Base-by-base conservation (phyloP, 2,329 filamentous ascomycete genomes). In the Rutstroemia sp. region DNA sequence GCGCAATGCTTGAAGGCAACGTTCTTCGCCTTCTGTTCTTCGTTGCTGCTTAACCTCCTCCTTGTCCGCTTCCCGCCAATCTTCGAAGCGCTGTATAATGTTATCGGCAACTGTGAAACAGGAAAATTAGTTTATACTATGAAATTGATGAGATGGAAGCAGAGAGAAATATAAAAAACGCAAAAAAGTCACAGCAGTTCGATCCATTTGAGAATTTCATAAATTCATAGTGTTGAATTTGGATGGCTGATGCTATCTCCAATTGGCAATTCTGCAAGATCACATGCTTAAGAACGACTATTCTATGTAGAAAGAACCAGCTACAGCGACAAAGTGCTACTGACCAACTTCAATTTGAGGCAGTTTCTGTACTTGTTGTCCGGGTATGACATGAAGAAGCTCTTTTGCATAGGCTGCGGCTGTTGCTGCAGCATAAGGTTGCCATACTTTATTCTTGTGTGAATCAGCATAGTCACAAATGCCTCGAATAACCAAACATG, bases 381-480 rank as follows among this genome's bases (percentile, higher is more conserved):
- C 41, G 23, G 51, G 30, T 12, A 53, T 47, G 14, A 53, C 42
- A 23, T 12, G 7, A 34, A 54, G 45, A 48, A 54, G 44, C 14
- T 57, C 56, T 34, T 51, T 55, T n/a, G 57, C 59, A 59, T 52
- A 60, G n/a, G 57, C 50, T 9, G 59, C 54, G 8, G 59, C 57
- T 25, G 48, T 53, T 34, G 51, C 54, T 21, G 59, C 54, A 23
- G 57, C 59, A 49, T 61, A 61, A 10, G 41, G 39, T 34, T 61
- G 57, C 57, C 47, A 60, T 10, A 48, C 52, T 52, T 51, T 46
- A 49, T 59, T 61, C 47, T 61, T 59, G 21, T 61, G 57, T 6
- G 54, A 57, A 51, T 61, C 59, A 1, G 57, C 57, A 50, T 60
- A 60, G 38, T 60, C 54, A 45, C 50, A 54, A 49, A 60, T 59